These are phyloP conservation scores for Chimonanthus salicifolius DNA, from an alignment of 164 flowering plant species.

Conservation along the genomic window DNA sequence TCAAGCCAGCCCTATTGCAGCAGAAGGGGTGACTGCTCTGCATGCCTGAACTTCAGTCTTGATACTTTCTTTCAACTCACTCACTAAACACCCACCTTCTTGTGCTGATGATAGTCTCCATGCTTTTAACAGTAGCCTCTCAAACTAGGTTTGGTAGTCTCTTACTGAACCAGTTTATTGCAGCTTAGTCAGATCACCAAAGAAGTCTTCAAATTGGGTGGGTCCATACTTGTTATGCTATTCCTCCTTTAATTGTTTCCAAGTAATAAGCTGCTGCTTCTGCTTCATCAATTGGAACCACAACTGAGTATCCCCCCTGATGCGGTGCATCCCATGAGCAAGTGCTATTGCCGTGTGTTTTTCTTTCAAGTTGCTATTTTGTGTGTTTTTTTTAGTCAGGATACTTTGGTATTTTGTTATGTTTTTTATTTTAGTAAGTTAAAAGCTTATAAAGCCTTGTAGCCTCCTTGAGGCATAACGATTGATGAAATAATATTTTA, in stretches of 20 bases:
- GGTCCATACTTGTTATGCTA: conserved; percentile 1
- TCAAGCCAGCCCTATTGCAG: neutral
- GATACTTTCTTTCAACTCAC: neutral
- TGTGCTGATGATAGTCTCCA: neutral
- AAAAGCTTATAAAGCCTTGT: too few species aligned
- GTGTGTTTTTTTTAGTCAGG: too few species aligned
- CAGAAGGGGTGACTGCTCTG: neutral
- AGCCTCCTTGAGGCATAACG: neutral
- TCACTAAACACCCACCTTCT: conserved; percentile 4
- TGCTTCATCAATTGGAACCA: neutral
- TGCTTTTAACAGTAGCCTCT: neutral
- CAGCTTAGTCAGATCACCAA: too few species aligned
- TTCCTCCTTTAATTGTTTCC: neutral
- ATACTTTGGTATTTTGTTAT: too few species aligned
- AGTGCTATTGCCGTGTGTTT: neutral
- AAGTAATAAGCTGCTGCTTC: neutral
- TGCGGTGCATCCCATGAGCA: neutral
- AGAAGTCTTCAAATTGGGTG: neutral
- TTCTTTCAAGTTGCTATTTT: too few species aligned
- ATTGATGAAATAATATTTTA: neutral
- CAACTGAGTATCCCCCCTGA: neutral
- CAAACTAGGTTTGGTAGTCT: conserved; percentile 1
- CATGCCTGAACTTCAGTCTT: neutral
- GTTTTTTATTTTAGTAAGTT: too few species aligned
- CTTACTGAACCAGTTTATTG: neutral